Percentiles rank a stretch among this genome's conserved stretches.
Conservation (phyloP, 495 filamentous ascomycete genomes). For the Penicillium daleae region DNA sequence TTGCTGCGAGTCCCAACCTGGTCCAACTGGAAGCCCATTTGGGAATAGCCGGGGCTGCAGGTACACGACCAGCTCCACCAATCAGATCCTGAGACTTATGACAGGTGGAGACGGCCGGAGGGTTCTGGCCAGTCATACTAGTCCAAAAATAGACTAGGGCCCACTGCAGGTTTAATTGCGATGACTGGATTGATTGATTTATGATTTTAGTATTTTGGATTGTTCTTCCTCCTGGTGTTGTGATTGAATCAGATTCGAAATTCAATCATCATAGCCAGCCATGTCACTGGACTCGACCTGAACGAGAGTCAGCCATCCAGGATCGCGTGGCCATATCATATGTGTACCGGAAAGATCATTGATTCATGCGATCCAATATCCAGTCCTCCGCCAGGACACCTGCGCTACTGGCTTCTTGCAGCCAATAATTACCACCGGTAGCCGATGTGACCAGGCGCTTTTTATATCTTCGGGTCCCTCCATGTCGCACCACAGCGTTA, state of each 20-base stretch:
- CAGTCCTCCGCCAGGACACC: conserved; percentile 5
- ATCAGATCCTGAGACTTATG: neutral
- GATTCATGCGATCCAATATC: neutral
- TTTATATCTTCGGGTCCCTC: neutral
- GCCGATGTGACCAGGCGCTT: neutral
- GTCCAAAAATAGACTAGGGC: conserved; percentile 1
- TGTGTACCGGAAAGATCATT: neutral
- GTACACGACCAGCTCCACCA: conserved; percentile 21
- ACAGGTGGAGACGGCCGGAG: conserved; percentile 13
- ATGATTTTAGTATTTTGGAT: neutral
- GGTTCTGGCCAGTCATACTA: conserved; percentile 14
- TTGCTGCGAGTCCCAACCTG: neutral
- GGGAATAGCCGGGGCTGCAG: conserved; percentile 22
- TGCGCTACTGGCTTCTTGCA: conserved; percentile 4
- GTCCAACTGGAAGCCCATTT: neutral
- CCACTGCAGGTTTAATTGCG: conserved; percentile 17
- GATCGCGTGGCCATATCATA: neutral
- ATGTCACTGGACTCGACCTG: neutral
- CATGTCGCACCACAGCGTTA: neutral
- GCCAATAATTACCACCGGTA: neutral
- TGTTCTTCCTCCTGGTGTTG: neutral
- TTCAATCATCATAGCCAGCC: neutral
- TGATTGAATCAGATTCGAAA: neutral
- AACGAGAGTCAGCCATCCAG: neutral
- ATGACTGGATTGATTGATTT: neutral